Evolutionary conservation across 2,329 filamentous ascomycete species (phyloP).

Genomic region (Leptodontidium sp.): DNA sequence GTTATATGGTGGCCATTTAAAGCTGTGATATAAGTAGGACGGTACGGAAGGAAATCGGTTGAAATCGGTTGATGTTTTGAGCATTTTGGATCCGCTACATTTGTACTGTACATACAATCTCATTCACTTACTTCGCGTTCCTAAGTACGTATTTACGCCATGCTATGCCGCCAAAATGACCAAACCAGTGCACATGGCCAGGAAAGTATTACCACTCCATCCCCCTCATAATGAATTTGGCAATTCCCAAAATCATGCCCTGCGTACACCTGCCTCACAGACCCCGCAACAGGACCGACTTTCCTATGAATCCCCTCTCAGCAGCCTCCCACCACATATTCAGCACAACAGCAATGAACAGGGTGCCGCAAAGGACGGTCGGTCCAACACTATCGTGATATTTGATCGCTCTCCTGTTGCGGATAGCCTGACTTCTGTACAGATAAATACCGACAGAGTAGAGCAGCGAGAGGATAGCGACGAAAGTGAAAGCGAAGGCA

Average conservation of each 20-base stretch:
- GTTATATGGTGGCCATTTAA: too few species aligned
- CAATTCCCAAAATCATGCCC: neutral
- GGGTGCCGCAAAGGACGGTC: slow-evolving; percentile 73
- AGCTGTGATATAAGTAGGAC: too few species aligned
- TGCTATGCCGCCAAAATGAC: too few species aligned
- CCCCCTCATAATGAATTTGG: neutral
- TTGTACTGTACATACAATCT: neutral
- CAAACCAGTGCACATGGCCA: neutral
- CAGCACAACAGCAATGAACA: slow-evolving; percentile 77
- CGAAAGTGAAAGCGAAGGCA: slow-evolving; percentile 80
- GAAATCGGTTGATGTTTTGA: too few species aligned
- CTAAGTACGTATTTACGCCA: too few species aligned
- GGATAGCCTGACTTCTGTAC: slow-evolving; percentile 87
- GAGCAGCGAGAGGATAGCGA: slow-evolving; percentile 79
- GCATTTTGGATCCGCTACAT: too few species aligned
- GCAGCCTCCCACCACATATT: slow-evolving; percentile 85
- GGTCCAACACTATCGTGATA: slow-evolving; percentile 94
- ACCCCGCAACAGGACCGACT: neutral
- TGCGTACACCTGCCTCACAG: neutral
- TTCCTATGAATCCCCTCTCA: slow-evolving; percentile 14
- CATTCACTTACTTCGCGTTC: too few species aligned
- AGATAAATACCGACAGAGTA: slow-evolving; percentile 88
- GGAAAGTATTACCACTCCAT: neutral
- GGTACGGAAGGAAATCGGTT: too few species aligned
- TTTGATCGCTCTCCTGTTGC: slow-evolving; percentile 81